A percentile compares a stretch with the other conserved stretches of the same genome.
Evolutionary conservation across 1,139 yeast genomes (phyloP).

Genomic region (Blastobotrys apis): DNA sequence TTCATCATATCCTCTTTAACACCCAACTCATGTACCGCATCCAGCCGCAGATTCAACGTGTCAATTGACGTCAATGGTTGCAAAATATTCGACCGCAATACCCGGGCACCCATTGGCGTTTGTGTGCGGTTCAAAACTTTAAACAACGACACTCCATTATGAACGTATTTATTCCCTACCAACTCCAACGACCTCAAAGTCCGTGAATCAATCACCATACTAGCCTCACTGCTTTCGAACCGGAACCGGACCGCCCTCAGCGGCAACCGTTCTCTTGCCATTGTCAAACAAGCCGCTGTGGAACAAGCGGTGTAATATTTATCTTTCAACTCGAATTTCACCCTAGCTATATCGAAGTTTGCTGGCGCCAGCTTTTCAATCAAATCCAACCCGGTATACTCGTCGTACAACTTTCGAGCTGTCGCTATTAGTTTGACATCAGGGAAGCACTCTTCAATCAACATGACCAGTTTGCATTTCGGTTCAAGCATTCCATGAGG

Average conservation of each 20-base stretch:
- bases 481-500: conserved; percentile 1
- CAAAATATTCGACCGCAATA: conserved; percentile 65
- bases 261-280: not conserved
- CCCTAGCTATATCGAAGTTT: not conserved
- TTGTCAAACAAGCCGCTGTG: conserved; percentile 3
- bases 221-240: conserved; percentile 18
- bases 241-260: conserved; percentile 3
- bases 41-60: conserved; percentile 52
- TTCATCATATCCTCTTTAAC: conserved; percentile 1
- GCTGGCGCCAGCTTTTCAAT: not conserved
- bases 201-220: conserved; percentile 65
- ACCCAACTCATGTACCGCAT: conserved; percentile 58
- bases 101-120: conserved; percentile 69
- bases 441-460: conserved; percentile 7
- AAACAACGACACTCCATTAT: conserved; percentile 52
- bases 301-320: conserved; percentile 6
- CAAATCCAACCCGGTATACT: not conserved
- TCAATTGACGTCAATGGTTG: conserved; percentile 57
- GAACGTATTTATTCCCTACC: conserved; percentile 58
- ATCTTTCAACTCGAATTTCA: not conserved
- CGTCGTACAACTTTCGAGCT: not conserved
- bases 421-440: not conserved
- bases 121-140: conserved; percentile 79
- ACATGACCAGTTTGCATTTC: conserved; percentile 1
- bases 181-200: conserved; percentile 70